phyloP scores from a whole-genome alignment of 2,329 filamentous ascomycete genomes.

The Trichophyton rubrum region DNA sequence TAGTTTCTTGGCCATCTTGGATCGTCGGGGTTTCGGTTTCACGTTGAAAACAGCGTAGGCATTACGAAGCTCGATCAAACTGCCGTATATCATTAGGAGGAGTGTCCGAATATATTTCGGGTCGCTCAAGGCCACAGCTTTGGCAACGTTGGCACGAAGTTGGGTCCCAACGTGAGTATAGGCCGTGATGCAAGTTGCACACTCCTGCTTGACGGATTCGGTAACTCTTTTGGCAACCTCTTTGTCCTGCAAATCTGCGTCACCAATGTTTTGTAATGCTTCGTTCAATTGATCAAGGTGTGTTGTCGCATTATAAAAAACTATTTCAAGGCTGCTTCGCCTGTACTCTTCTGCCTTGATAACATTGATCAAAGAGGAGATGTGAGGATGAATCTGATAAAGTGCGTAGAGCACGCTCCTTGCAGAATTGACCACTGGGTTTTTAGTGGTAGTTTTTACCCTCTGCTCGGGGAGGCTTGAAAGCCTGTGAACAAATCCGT shows the following conservation, averaged over 20 bases:
- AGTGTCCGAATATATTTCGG: slow-evolving; percentile 46
- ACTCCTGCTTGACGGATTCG: slow-evolving; percentile 35
- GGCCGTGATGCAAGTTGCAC: slow-evolving; percentile 38
- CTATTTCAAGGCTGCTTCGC: slow-evolving; percentile 42
- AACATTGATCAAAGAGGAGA: slow-evolving; percentile 35
- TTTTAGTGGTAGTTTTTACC: slow-evolving; percentile 34
- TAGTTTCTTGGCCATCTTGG: slow-evolving; percentile 13
- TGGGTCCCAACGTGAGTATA: slow-evolving; percentile 40
- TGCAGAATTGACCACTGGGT: slow-evolving; percentile 43
- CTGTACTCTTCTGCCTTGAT: slow-evolving; percentile 36
- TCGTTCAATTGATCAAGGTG: slow-evolving; percentile 46
- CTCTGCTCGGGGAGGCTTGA: slow-evolving; percentile 47
- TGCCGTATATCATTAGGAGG: slow-evolving; percentile 47
- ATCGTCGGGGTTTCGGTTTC: slow-evolving; percentile 19
- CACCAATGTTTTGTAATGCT: slow-evolving; percentile 39
- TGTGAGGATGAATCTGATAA: slow-evolving; percentile 39
- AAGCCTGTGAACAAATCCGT: slow-evolving; percentile 39
- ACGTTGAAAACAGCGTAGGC: slow-evolving; percentile 35
- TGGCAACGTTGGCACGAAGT: slow-evolving; percentile 36
- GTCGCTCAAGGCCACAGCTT: slow-evolving; percentile 44
- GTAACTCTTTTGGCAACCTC: slow-evolving; percentile 31
- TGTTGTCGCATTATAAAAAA: slow-evolving; percentile 44
- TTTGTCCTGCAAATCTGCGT: slow-evolving; percentile 38
- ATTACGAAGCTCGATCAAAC: slow-evolving; percentile 48
- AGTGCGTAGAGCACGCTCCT: slow-evolving; percentile 45